A percentile compares a stretch with the other conserved stretches of the same genome.
Conservation (phyloP, 108 stramenopile species). For the Stephanodiscus minutulus region DNA sequence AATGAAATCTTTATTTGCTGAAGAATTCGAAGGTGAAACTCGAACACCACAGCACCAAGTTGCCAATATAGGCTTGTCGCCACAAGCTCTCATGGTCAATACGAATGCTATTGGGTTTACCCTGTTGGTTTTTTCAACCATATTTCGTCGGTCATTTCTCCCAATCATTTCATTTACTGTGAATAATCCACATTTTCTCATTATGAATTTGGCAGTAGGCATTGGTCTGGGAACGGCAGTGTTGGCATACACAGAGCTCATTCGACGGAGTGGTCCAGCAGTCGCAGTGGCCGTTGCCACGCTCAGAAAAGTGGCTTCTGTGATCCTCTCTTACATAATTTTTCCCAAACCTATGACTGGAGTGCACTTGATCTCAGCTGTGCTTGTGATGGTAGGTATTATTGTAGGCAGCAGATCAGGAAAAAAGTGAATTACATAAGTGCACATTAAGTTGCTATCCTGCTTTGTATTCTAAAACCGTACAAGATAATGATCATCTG, state of each 20-base stretch:
- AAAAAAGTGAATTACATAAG: slow-evolving; percentile 11
- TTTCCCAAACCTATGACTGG: slow-evolving; percentile 45
- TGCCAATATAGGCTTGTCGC: slow-evolving; percentile 46
- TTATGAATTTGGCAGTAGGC: slow-evolving; percentile 57
- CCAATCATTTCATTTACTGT: slow-evolving; percentile 33
- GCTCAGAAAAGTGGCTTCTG: slow-evolving; percentile 36
- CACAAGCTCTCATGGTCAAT: slow-evolving; percentile 64
- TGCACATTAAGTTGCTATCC: background rate
- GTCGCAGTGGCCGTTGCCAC: slow-evolving; percentile 69
- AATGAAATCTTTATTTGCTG: slow-evolving; percentile 29
- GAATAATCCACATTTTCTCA: slow-evolving; percentile 52
- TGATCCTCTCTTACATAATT: slow-evolving; percentile 58
- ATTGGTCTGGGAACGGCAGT: slow-evolving; percentile 60
- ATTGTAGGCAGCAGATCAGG: slow-evolving; percentile 17
- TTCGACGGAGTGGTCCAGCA: slow-evolving; percentile 52
- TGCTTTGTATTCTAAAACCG: background rate
- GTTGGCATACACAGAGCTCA: slow-evolving; percentile 63
- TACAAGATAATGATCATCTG: background rate
- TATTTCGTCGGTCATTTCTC: slow-evolving; percentile 37
- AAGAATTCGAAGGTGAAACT: background rate
- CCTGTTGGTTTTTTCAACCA: slow-evolving; percentile 36
- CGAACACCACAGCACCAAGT: slow-evolving; percentile 6
- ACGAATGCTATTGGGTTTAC: slow-evolving; percentile 63
- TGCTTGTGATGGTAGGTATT: slow-evolving; percentile 21
- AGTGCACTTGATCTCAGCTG: slow-evolving; percentile 13